Conservation (phyloP, 2,329 filamentous ascomycete genomes). For the Orbilia javanica region DNA sequence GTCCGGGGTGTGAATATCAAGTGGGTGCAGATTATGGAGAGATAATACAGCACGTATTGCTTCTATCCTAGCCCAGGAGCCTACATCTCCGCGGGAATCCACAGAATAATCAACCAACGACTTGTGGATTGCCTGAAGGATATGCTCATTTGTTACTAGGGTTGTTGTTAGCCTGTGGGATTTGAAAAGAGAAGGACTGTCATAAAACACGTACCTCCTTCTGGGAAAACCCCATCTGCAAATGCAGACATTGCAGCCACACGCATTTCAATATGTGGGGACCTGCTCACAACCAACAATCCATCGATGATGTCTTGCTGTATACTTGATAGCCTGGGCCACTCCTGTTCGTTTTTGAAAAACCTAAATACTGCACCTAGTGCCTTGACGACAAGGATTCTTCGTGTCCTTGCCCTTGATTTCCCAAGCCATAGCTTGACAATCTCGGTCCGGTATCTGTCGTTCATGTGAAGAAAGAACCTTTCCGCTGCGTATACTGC, state of each 20-base stretch:
- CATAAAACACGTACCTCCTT: constrained; percentile 30
- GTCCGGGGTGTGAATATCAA: constrained; percentile 37
- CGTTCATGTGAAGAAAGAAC: constrained; percentile 54
- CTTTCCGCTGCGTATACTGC: constrained; percentile 50
- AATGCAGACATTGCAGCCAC: constrained; percentile 61
- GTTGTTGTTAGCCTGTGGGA: neutral
- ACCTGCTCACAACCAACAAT: constrained; percentile 55
- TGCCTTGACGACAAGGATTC: constrained; percentile 59
- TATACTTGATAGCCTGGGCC: constrained; percentile 23
- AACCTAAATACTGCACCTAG: constrained; percentile 60
- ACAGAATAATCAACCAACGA: constrained; percentile 91
- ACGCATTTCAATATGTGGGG: constrained; percentile 60
- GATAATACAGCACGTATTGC: constrained; percentile 76
- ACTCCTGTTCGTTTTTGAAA: constrained; percentile 52
- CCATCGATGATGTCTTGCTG: constrained; percentile 58
- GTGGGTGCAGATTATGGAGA: constrained; percentile 36
- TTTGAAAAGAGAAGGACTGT: neutral
- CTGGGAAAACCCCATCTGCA: constrained; percentile 49
- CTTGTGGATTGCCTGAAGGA: constrained; percentile 39
- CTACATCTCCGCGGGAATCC: constrained; percentile 88
- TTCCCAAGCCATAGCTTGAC: constrained; percentile 56
- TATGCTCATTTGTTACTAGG: constrained; percentile 44
- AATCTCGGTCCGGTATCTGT: constrained; percentile 45
- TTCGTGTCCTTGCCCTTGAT: constrained; percentile 49
- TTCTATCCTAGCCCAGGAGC: constrained; percentile 84